A percentile compares a stretch with the other conserved stretches of the same genome.
These are phyloP conservation scores for Lignosus rhinocerotis DNA, from an alignment of 1,284 basidiomycete species.

Conservation along the genomic window DNA sequence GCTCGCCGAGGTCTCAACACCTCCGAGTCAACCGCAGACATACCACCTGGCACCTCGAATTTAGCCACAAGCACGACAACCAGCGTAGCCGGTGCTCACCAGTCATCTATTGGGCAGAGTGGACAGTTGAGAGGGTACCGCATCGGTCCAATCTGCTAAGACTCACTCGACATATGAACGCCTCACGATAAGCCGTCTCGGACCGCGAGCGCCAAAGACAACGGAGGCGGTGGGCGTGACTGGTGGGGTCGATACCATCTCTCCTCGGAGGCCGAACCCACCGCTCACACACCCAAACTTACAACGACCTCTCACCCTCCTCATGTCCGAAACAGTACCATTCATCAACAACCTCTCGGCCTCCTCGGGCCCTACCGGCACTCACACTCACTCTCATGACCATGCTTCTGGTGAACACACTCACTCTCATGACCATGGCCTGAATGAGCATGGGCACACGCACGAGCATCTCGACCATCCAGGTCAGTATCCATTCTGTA, in stretches of 20 bases:
- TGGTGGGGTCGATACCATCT: background rate
- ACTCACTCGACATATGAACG: too few species aligned
- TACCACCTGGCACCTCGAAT: too few species aligned
- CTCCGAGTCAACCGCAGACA: too few species aligned
- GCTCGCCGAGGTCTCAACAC: too few species aligned
- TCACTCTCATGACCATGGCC: slow-evolving; percentile 46
- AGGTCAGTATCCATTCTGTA: slow-evolving; percentile 45
- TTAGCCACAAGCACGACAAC: too few species aligned
- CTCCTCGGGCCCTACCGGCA: slow-evolving; percentile 32
- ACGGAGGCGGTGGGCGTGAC: too few species aligned
- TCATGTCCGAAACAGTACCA: slow-evolving; percentile 43
- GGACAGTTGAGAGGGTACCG: too few species aligned
- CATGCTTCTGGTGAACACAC: slow-evolving; percentile 26
- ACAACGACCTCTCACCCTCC: background rate
- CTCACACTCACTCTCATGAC: slow-evolving; percentile 43
- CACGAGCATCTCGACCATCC: slow-evolving; percentile 89
- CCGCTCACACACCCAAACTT: background rate
- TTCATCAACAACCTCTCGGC: slow-evolving; percentile 68
- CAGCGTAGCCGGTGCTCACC: too few species aligned
- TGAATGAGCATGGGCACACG: slow-evolving; percentile 83
- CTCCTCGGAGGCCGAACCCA: background rate
- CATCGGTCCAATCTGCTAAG: too few species aligned
- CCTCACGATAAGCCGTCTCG: too few species aligned
- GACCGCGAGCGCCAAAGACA: too few species aligned
- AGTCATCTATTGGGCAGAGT: too few species aligned